Evolutionary conservation across 108 stramenopile genomes (phyloP), one percentile per base, ranked within the genome.

Genomic region (Cyclotella distinguenda): DNA sequence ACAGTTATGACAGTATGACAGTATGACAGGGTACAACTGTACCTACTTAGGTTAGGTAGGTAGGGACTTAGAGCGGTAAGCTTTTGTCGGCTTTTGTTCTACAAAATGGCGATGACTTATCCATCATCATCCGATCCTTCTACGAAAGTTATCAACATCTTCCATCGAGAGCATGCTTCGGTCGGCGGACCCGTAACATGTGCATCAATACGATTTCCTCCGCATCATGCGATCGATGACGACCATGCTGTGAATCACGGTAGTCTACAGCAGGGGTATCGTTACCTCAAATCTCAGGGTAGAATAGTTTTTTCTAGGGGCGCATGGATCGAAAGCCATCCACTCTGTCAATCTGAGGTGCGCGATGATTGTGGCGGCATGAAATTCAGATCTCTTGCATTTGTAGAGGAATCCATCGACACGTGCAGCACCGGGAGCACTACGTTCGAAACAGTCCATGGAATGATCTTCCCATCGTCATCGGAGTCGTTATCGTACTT

Each of bases 381-480:
- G 38, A 12, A 12, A 8, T 10, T 38, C 38, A 38, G 12, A 38
- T 10, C 8, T 38, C 38, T 10, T 8, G 12, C 12, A 38, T 10
- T 38, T 38, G 38, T 38, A 10, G 38, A 33, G 21, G 34, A 33
- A 16, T 13, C 1, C 27, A 16, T 9, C 10, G 10, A 19, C 19
- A 30, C 27, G 32, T 31, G 19, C 27, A 52, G 49, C n/a, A n/a
- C n/a, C n/a, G n/a, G n/a, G n/a, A n/a, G n/a, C n/a, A n/a, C n/a
- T n/a, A 57, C 55, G 34, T 16, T 57, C 3, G 55, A 57, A 57
- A 57, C 16, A 35, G 19, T 57, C 9, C 31, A 34, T 21, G 55
- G 55, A 57, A 57, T 57, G 55, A 57, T 57, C 31, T 57, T 57
- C 23, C 55, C 55, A 33, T 57, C 55, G 5, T 57, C 55, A 35